Evolutionary conservation across 2,329 filamentous ascomycete species (phyloP).

Genomic region (Dendrostoma leiphaemia): DNA sequence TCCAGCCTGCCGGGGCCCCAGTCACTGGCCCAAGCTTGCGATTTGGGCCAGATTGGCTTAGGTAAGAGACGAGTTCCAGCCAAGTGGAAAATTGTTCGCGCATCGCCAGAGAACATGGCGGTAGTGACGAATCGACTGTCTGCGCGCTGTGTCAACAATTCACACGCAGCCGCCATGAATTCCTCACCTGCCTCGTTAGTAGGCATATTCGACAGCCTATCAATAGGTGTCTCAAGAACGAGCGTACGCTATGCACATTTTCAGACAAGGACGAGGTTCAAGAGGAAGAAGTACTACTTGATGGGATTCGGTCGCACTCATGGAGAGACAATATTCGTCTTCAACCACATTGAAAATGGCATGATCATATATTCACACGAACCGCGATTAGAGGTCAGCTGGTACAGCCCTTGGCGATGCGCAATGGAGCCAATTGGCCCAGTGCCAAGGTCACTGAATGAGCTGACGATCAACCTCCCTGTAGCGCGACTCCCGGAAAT

Average conservation of each 20-base stretch:
- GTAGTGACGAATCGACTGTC: constrained; percentile 21
- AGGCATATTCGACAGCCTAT: constrained; percentile 33
- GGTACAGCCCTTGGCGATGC: no score
- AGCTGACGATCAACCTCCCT: not conserved
- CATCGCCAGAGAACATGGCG: constrained; percentile 6
- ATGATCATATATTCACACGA: constrained; percentile 53
- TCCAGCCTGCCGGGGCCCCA: not conserved
- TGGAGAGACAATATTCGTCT: constrained; percentile 59
- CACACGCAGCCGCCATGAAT: constrained; percentile 27
- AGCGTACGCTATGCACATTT: constrained; percentile 39
- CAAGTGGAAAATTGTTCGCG: constrained; percentile 16
- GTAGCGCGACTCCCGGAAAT: constrained; percentile 15
- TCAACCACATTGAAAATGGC: constrained; percentile 47
- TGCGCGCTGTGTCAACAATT: no score
- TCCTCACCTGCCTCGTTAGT: constrained; percentile 32
- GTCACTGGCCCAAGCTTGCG: not conserved
- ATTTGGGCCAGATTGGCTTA: constrained; percentile 7
- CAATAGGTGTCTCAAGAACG: constrained; percentile 37
- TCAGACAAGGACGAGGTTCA: constrained; percentile 10
- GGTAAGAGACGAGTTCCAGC: constrained; percentile 7
- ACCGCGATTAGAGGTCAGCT: constrained; percentile 25
- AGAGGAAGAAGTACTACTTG: constrained; percentile 23
- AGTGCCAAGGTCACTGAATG: not conserved
- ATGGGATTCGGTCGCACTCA: constrained; percentile 37
- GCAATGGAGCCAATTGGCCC: not conserved